Base-by-base conservation (phyloP, 495 filamentous ascomycete genomes). In the Penicillium fimorum region DNA sequence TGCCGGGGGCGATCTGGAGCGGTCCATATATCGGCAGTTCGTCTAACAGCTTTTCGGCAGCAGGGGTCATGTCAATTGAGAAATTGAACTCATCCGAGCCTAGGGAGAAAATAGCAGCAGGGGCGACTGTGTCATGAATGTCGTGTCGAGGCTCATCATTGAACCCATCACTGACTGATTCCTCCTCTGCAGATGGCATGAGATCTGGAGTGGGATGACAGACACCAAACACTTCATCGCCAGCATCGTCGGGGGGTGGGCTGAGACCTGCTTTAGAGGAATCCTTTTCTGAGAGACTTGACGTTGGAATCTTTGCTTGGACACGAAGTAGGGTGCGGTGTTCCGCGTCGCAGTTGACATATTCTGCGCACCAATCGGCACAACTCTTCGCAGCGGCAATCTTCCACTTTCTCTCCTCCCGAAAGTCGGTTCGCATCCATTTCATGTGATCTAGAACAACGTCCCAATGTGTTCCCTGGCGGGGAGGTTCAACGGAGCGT, bases 391-490 rank as follows among this genome's bases (percentile, higher is more conserved):
- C 91, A 40, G 87, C 82, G 47, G 89, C 84, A 57, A 86, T 84
- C 70, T 97, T 97, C 91, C 90, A 96, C 68, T 95, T 96, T 27
- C 90, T 76, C 70, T 98, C 94, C 72, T 96, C 90, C 30, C 88
- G 80, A 63, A 97, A 97, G 74, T 98, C 94, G 2, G 90, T 96
- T 37, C 90, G 83, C 85, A 98, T 90, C 95, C 94, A 97, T 70
- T 91, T 96, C 83, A 92, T 89, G 72, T 98, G 90, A 59, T 90
- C 81, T 9, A 97, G 73, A 40, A 97, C 69, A 42, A 94, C 80
- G 75, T 98, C 94, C 82, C 84, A 86, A 67, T 97, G 92, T 6
- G 84, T 82, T 2, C 81, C 76, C 12, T 86, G 85, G 37, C 91
- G 82, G 8, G 78, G 77, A 29, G 95, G 94, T 66, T 98, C 94